Base-by-base conservation (phyloP, 2,329 filamentous ascomycete genomes). In the Purpureocillium lavendulum region DNA sequence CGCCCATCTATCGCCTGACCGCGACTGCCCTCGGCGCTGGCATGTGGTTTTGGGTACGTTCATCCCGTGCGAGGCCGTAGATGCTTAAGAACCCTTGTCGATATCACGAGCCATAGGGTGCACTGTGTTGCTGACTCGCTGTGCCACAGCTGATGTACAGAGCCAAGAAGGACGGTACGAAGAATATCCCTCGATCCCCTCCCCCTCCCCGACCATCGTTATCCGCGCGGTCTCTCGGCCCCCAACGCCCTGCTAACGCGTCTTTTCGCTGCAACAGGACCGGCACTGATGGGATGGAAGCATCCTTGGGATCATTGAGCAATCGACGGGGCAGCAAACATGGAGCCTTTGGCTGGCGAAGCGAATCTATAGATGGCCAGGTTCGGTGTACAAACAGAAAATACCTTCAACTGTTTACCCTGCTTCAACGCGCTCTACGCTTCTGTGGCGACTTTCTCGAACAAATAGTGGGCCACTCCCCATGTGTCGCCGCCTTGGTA, bases 11-110 rank as follows among this genome's bases (percentile, higher is more conserved):
- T 71, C 80, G 87, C 60, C 84, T 90, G 64, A 77, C 82, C 42
- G 90, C 86, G 35, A 96, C 87, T 33, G 86, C 82, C 45, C 73
- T 98, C 47, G 86, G 88, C 52, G 92, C 92, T 40, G 86, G 84
- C 68, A 98, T 97, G 92, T 98, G 92, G 92, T 97, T 98, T 69
- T 98, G 92, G 65, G 89, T 97, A 77, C 59, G 84, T 30, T 30
- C 7, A 5, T 14, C 11, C n/a, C 21, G 6, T 26, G 21, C 21
- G 10, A 6, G 21, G 21, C 21, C 21, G 10, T 26, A 10, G 10
- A 26, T 5, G 21, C 21, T 10, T 26, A 10, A 26, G 21, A 5
- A 6, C 21, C 21, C 29, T 12, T 30, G 7, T 30, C 29, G 29
- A 13, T 12, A 14, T 30, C 21, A 26, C 8, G 24, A 30, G 6